phyloP scores from a whole-genome alignment of 192 early-diverging fungal species.

The Umbelopsis sp. region DNA sequence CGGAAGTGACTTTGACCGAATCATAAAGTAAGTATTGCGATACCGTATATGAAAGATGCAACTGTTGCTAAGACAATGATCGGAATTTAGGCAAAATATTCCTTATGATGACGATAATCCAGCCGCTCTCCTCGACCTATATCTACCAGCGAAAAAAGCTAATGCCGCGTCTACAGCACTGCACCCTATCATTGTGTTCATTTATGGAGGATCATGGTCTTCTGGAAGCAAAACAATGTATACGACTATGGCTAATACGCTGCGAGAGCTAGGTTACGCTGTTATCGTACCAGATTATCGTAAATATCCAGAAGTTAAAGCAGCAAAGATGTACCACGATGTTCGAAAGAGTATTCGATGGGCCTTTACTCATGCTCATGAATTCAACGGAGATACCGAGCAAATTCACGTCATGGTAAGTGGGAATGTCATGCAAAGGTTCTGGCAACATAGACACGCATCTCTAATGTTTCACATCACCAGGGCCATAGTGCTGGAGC shows the following conservation, averaged over 20 bases:
- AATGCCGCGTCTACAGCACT: neutral
- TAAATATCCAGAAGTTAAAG: conserved; percentile 54
- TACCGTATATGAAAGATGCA: neutral
- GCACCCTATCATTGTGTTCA: conserved; percentile 54
- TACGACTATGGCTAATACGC: conserved; percentile 46
- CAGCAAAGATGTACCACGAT: conserved; percentile 46
- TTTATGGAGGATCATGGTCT: conserved; percentile 60
- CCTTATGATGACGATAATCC: conserved; percentile 24
- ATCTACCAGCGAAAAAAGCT: conserved; percentile 24
- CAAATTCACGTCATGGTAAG: conserved; percentile 49
- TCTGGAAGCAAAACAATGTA: conserved; percentile 54
- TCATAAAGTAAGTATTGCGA: conserved; percentile 30
- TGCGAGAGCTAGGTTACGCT: conserved; percentile 57
- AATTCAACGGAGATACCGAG: conserved; percentile 35
- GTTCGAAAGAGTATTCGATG: conserved; percentile 52
- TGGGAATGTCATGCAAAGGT: neutral
- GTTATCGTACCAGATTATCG: conserved; percentile 58
- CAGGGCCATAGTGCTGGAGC: conserved; percentile 52
- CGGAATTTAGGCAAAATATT: conserved; percentile 33
- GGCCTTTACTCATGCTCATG: conserved; percentile 40
- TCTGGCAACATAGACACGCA: neutral
- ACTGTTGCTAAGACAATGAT: neutral
- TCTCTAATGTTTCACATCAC: neutral
- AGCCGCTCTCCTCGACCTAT: conserved; percentile 29
- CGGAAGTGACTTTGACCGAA: conserved; percentile 26